Evolutionary conservation across 345 rosid species (phyloP), one percentile per base, ranked within the genome.

Genomic region (Citrus unshiu): DNA sequence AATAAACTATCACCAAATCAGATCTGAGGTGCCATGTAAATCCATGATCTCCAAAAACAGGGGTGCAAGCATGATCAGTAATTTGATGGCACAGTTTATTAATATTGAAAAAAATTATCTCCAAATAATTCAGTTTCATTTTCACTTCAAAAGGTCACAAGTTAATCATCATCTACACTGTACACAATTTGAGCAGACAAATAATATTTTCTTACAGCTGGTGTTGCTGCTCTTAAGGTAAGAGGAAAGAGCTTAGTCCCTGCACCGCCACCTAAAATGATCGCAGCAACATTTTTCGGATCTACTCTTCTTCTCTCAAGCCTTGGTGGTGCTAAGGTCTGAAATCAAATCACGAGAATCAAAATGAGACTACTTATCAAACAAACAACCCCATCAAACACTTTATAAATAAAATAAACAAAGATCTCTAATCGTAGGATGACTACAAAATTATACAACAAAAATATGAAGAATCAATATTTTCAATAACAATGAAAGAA

Each of bases 161-260:
- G 32, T 70, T 13, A 46, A 7, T 27, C 10, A 70, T 49, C 12
- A 49, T 25, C 37, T 24, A 6, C 5, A 46, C 9, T 0, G 30
- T 16, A 49, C 29, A 16, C 24, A 21, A 65, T 30, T 18, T 57
- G 22, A 58, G 74, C 12, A 27, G 58, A 82, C 9, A 14, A 73
- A 13, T 40, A 29, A 35, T 27, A 67, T 40, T 74, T 63, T 68
- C 93, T 90, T 85, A 95, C 99, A 78, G 99, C 99, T 13, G 99
- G 99, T 63, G 93, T 91, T 40, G 99, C 99, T 25, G 98, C 88
- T 82, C 96, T 90, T 85, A 76, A 86, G 72, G 99, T 95, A 35
- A 95, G 98, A 60, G 99, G 99, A 82, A 92, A 92, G 77, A 95
- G 95, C 34, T 91, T 89, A 85, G 91, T 90, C 80, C 99, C 99